Evolutionary conservation across 257 asterid genomes (phyloP).

Genomic region (Forsythia viridissima): DNA sequence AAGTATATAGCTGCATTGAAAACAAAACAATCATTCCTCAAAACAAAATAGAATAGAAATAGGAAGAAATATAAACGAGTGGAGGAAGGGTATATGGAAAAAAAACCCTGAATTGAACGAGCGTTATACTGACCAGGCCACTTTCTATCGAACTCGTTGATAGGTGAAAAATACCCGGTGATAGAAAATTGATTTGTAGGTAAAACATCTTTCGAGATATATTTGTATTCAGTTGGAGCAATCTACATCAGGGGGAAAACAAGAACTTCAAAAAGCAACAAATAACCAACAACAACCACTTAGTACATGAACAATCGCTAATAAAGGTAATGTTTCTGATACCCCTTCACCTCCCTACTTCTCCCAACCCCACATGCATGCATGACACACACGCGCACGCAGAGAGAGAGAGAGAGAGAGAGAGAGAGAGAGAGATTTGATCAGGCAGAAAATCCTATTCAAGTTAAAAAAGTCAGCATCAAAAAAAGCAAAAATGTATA

Average conservation of each 20-base stretch:
- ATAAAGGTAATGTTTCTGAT: not conserved
- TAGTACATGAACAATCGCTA: not conserved
- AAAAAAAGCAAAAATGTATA: not conserved
- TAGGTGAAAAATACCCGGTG: conserved; percentile 89
- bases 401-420: too few relatives aligned
- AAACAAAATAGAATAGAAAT: not conserved
- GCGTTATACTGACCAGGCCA: conserved; percentile 81
- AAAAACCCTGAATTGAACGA: conserved; percentile 18
- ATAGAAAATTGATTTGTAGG: conserved; percentile 97
- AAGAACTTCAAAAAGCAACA: conserved; percentile 20
- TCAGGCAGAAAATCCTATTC: not conserved
- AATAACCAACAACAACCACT: conserved; percentile 10
- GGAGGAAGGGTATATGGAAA: not conserved
- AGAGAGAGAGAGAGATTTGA: not conserved
- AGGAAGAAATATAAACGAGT: not conserved
- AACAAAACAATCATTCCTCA: conserved; percentile 19
- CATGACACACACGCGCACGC: not conserved
- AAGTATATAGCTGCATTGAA: conserved; percentile 83
- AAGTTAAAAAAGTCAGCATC: not conserved
- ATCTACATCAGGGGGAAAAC: conserved; percentile 47
- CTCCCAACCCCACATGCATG: not conserved
- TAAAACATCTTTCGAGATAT: conserved; percentile 76
- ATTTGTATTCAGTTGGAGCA: conserved; percentile 94
- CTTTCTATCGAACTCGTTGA: conserved; percentile 56
- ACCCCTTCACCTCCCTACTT: not conserved